Base-by-base conservation (phyloP, 257 asterid species). In the Buddleja alternifolia region DNA sequence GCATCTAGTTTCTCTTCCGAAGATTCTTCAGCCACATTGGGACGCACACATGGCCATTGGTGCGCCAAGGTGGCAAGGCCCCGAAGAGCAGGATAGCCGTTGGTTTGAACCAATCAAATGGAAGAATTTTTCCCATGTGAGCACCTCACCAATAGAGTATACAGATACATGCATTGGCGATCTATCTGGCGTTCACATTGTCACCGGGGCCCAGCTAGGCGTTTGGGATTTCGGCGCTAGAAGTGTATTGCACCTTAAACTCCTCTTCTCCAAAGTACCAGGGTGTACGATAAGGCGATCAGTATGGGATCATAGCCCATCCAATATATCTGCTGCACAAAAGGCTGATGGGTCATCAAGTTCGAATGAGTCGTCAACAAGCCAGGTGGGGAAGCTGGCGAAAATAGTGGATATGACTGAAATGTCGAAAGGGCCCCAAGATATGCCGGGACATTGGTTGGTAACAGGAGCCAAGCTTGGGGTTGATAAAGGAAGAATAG, bases 401-500 rank as follows among this genome's bases (percentile, higher is more conserved):
- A 94, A 88, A 69, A 87, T 94, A 8, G 99, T 94, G 63, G 99
- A 94, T 68, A 80, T 83, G 85, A 85, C 97, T 8, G 99, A 94
- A 71, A 89, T 94, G 99, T 87, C 84, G n/a, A 94, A 88, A 70
- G 99, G 99, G 42, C 99, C 99, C 4, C 97, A 91, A 47, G 99
- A 94, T 74, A 80, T 86, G 70, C 99, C 99, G 0, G 99, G 99
- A 1, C 99, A 94, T 64, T 94, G 99, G 99, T 32, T 94, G 72
- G 96, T 94, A 8, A 94, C 99, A 0, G 99, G 99, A 53, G 99
- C 99, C n/a, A 94, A 94, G 84, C 97, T 94, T 67, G 99, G 99
- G n/a, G 96, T 94, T 32, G 97, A 94, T 72, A 91, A 89, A 75
- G 99, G 97, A 47, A 89, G 60, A 66, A 91, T 94, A 50, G 85